Base-by-base conservation (phyloP, 345 rosid genomes). In the Turnera subulata region DNA sequence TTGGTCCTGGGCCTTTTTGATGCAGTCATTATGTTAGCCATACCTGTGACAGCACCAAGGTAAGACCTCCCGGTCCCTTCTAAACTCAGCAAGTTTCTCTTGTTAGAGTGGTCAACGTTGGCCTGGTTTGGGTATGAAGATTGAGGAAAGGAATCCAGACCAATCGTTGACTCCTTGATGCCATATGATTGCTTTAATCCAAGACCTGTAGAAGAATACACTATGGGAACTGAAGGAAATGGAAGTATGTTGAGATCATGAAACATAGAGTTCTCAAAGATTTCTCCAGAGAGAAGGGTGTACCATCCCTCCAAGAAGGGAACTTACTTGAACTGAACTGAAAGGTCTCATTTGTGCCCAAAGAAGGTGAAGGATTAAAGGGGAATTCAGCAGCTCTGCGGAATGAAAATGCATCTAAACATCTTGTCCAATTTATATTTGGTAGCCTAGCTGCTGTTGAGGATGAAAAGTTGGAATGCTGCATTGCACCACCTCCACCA, bases 41-140 rank as follows among this genome's bases (percentile, higher is more conserved):
- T 10, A 23, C 19, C 59, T 6, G 21, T 33, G 19, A 42, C 49
- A 21, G 40, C 61, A 50, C 35, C 53, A 19, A 57, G 6, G 55
- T 29, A 39, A 38, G 57, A 58, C 57, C 61, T 55, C 67, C 56
- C 59, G 20, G 46, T 59, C 66, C 56, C 69, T 53, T 53, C 49
- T 40, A 12, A 20, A 21, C 6, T 52, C 19, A 29, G 37, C 44
- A 23, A 44, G 54, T 37, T 50, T 42, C 14, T 35, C 43, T 52
- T 43, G 33, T 53, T 47, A 48, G 10, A 48, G 23, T 33, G 63
- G 60, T 25, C 58, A 48, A 33, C 46, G 42, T 44, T 32, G 32
- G 16, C 53, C 16, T 25, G 42, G 43, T 45, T 53, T 46, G 59
- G 55, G 45, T 16, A 39, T 11, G 42, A 61, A 54, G 60, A 46